phyloP scores from a whole-genome alignment of 257 asterid genomes.

The Fraxinus excelsior region DNA sequence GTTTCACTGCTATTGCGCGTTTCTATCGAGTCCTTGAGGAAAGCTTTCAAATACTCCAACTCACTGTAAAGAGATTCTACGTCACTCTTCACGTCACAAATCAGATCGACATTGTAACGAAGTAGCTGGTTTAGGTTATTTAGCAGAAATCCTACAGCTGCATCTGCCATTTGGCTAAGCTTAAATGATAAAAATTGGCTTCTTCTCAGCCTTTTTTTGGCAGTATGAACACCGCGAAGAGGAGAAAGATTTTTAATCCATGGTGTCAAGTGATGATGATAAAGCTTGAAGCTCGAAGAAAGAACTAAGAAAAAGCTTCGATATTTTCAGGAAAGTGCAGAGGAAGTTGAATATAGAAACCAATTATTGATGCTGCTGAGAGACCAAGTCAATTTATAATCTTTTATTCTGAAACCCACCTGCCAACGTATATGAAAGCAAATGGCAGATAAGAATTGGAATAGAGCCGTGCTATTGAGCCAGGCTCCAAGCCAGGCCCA shows the following conservation, averaged over 20 bases:
- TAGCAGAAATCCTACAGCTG: slow-evolving; percentile 51
- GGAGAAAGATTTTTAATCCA: no score
- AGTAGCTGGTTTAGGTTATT: slow-evolving; percentile 55
- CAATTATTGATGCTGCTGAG: no score
- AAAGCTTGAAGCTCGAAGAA: no score
- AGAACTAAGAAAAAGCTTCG: no score
- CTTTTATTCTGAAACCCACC: background rate
- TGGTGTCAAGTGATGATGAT: background rate
- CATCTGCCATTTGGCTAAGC: slow-evolving; percentile 42
- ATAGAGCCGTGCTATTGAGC: no score
- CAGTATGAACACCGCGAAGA: no score
- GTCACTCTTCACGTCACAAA: slow-evolving; percentile 34
- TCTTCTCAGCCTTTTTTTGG: no score
- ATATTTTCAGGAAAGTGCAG: no score
- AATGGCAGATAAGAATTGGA: background rate
- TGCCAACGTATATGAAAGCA: no score
- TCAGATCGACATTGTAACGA: slow-evolving; percentile 41
- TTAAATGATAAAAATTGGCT: no score
- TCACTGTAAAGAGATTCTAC: slow-evolving; percentile 44
- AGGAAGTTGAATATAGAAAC: no score
- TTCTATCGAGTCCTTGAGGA: slow-evolving; percentile 46
- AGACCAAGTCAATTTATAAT: background rate
- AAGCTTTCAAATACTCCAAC: slow-evolving; percentile 42
- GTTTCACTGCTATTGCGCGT: slow-evolving; percentile 37
- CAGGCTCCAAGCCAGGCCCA: no score